Evolutionary conservation across 371 early-diverging fungal genomes (phyloP).

Genomic region (Zychaea mexicana): DNA sequence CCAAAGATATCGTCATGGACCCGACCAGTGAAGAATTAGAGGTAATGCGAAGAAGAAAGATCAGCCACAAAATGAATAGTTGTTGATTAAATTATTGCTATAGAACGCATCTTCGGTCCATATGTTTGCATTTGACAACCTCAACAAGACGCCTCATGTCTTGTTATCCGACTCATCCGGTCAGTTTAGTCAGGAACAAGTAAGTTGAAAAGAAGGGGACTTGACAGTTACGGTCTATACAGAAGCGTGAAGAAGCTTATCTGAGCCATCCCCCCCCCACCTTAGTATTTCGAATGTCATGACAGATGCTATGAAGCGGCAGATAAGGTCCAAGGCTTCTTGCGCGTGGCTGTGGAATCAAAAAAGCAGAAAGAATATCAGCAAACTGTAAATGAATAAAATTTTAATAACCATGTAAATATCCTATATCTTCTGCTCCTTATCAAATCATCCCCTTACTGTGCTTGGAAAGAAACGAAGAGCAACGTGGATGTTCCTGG

Average conservation of each 20-base stretch:
- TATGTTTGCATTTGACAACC: slow-evolving; percentile 81
- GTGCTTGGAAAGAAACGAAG: too few relatives aligned
- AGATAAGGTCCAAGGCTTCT: slow-evolving; percentile 58
- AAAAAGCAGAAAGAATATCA: slow-evolving; percentile 63
- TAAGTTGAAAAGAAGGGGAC: too few relatives aligned
- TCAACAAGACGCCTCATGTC: slow-evolving; percentile 27
- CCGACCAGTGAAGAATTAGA: slow-evolving; percentile 77
- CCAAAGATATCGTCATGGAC: slow-evolving; percentile 75
- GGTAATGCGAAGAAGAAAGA: slow-evolving; percentile 29
- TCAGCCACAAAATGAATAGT: not conserved
- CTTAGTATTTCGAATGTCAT: slow-evolving; percentile 55
- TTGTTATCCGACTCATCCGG: slow-evolving; percentile 72
- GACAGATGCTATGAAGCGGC: slow-evolving; percentile 50
- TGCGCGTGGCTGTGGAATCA: slow-evolving; percentile 54
- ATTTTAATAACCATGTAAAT: not conserved
- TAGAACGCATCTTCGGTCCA: slow-evolving; percentile 78
- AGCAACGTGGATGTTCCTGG: too few relatives aligned
- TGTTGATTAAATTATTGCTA: slow-evolving; percentile 3
- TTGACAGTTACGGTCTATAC: too few relatives aligned
- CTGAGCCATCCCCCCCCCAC: too few relatives aligned
- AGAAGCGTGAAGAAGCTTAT: too few relatives aligned
- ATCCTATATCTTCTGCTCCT: too few relatives aligned
- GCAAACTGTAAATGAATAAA: slow-evolving; percentile 23
- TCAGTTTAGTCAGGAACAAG: slow-evolving; percentile 68
- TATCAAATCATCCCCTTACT: too few relatives aligned